Base-by-base conservation (phyloP, 2,329 filamentous ascomycete genomes). In the Alternaria metachromatica region DNA sequence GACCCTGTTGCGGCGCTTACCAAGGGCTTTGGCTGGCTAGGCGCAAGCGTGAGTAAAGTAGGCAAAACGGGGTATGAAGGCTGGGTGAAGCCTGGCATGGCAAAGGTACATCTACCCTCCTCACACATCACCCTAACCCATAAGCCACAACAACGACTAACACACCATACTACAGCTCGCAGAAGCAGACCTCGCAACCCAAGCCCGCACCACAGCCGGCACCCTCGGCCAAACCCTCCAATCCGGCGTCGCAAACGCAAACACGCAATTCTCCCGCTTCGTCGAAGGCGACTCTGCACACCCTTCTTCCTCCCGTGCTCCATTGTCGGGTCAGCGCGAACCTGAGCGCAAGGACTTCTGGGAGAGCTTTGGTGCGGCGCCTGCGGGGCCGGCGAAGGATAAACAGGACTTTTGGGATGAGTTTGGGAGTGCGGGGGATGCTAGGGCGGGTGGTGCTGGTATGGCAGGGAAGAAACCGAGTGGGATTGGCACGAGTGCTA, bases 1-100 rank as follows among this genome's bases (percentile, higher is more conserved):
- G 96, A 99, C 78, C 94, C 96, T 0, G 85, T 98, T 66, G 94
- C 88, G 1, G 94, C 95, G 15, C 81, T 99, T 72, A 93, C 90
- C 26, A 97, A 97, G 81, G 92, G 95, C 0, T 96, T 98, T 74
- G 95, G 95, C 9, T 98, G 96, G 94, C 93, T 98, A 76, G 88
- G 93, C 18, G 91, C 89, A 33, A 94, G 93, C 12, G 93, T 98
- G 45, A 90, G 89, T 25, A 97, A 96, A 85, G 92, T 92, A 68
- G 96, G 94, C 41, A 96, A 97, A 84, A 92, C 89, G 15, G 91
- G 97, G 23, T 97, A 97, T 78, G 91, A 96, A 70, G 89, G 91
- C 33, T 97, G 93, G 82, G 93, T 99, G 58, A 94, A 97, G 81
- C 96, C 96, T 10, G 96, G 94, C 26, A 93, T 96, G 65, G 92